Evolutionary conservation across 345 rosid species (phyloP).

Genomic region (Brassica carinata): DNA sequence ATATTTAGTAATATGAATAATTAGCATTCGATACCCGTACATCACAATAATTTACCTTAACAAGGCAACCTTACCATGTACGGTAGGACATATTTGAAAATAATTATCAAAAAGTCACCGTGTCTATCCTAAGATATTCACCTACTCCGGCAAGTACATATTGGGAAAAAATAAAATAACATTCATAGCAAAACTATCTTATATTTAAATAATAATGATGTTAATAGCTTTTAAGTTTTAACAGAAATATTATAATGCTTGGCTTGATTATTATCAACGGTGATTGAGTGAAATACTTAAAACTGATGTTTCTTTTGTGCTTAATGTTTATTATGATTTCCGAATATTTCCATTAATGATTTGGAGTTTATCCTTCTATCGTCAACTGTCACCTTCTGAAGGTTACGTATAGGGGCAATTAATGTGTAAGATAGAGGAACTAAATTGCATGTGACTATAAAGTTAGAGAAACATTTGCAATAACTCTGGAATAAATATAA

Average conservation of each 20-base stretch:
- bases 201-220: no score
- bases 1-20: no score
- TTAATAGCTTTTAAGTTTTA: background rate
- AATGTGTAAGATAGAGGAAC: conserved; percentile 6
- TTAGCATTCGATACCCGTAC: no score
- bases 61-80: no score
- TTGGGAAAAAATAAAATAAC: no score
- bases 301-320: background rate
- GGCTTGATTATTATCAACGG: background rate
- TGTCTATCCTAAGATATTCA: no score
- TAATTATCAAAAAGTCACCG: no score
- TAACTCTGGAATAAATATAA: background rate
- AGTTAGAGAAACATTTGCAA: background rate
- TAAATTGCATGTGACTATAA: background rate
- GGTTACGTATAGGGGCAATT: conserved; percentile 12
- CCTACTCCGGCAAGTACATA: no score
- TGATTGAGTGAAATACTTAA: background rate
- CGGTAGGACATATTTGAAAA: no score
- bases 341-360: background rate
- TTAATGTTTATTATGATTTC: background rate
- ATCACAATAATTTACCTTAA: no score
- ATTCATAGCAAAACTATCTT: no score
- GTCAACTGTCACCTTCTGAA: conserved; percentile 1
- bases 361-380: background rate
- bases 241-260: background rate